Evolutionary conservation across 306 rosid genomes (phyloP), one percentile per base, ranked within the genome.

Genomic region (Betula pendula): DNA sequence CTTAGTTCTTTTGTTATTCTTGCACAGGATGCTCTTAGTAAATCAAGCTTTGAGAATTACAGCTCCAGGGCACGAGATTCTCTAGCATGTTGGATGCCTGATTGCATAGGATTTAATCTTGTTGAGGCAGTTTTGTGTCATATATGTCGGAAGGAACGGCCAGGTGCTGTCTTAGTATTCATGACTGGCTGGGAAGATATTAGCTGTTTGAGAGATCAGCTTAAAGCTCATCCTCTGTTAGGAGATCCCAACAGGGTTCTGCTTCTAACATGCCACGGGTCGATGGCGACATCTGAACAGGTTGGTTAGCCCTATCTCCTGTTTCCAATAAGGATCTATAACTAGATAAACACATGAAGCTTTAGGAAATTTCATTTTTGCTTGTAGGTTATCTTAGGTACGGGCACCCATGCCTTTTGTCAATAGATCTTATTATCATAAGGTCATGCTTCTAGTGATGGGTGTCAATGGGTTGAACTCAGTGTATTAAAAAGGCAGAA

Each of bases 171-270:
- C 74, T 81, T 94, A 80, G 96, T 94, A 76, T 94, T 94, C 82
- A 90, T 94, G 93, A 94, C 98, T 35, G 98, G 98, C 44, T 94
- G 98, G 98, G 98, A 94, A 86, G 98, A 94, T 81, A 94, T 94
- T 73, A 92, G 92, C 84, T 85, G 94, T 86, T 84, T 94, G 86
- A 90, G 92, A 81, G 98, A 94, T 79, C 97, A 94, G 83, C 88
- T 94, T 72, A 94, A 88, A 88, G 96, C 96, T 1, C 98, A 94
- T 86, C 98, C 98, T 51, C 92, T 94, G 74, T 80, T 94, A 75
- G 98, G 98, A 72, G 98, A 94, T 86, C 98, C 98, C 40, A 94
- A 94, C 78, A 88, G 98, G 87, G 81, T 94, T 82, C 83, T 92
- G 81, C 97, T 94, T 82, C 82, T 89, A 82, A 89, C 97, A 7